Evolutionary conservation across 257 asterid species (phyloP), one percentile per base, ranked within the genome.

Genomic region (Mentha longifolia): DNA sequence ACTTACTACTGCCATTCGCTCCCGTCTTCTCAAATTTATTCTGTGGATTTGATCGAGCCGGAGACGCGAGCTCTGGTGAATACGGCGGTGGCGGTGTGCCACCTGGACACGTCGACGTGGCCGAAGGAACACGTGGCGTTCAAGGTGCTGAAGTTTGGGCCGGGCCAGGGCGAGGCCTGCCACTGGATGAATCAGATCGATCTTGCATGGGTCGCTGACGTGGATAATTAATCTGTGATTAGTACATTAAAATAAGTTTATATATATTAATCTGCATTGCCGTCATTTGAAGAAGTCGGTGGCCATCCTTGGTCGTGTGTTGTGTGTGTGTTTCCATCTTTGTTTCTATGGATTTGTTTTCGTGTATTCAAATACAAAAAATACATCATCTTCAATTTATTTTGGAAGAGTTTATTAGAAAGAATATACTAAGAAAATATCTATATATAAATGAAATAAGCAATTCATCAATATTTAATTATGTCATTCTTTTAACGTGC

Each of bases 1-100:
- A 71, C 85, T 0, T 86, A 81, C 41, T 77, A 74, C 3, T 86
- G 88, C 39, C 91, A 86, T 35, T 55, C 77, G 51, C 56, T 86
- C 3, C 37, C 83, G 3, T 81, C 87, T 0, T 65, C 84, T 3
- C 61, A 50, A 3, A 31, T 84, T 19, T 82, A 79, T 25, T 52
- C 63, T 0, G 78, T 84, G 28, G 83, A 82, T 3, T 30, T 84
- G 22, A 64, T 70, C 3, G 83, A 82, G 52, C 73, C 71, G 37
- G 13, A 60, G 58, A 33, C 74, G 2, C 14, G 45, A 59, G 15
- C 39, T 59, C 56, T 5, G 4, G 25, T 0, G 74, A 73, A 65
- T 7, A 69, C 60, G 11, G 31, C 70, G 65, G 7, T 80, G 10
- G 75, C 68, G 0, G 69, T 80, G 39, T 76, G 85, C 43, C 85